A percentile compares a stretch with the other conserved stretches of the same genome.
Conservation (phyloP, 129 eudicot species). For the Helichrysum umbraculigerum region DNA sequence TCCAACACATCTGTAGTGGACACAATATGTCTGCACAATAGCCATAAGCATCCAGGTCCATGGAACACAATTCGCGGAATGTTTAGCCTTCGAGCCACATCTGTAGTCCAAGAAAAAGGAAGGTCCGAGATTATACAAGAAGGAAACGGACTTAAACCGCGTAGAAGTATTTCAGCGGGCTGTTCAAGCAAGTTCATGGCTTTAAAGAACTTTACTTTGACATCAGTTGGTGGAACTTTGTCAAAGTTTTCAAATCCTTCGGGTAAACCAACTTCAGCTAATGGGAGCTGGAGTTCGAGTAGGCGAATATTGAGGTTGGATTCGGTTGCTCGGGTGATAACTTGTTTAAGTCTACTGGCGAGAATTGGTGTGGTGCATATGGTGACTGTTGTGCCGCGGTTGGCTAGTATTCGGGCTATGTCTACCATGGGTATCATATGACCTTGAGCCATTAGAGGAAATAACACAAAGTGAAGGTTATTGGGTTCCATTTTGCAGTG, state of each 20-base stretch:
- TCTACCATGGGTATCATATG: conserved; percentile 11
- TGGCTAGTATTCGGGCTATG: conserved; percentile 8
- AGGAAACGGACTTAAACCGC: neutral
- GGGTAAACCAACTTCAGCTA: conserved; percentile 4
- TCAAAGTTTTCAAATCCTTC: neutral
- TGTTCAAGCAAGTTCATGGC: neutral
- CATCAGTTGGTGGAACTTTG: neutral
- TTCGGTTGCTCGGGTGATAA: conserved; percentile 2
- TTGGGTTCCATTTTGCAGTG: neutral
- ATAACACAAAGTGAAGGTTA: conserved; percentile 1
- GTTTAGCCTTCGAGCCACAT: conserved; percentile 5
- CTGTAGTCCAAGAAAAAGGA: neutral
- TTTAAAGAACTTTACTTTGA: neutral
- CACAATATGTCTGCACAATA: neutral
- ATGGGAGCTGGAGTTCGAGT: conserved; percentile 3
- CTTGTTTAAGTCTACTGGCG: neutral
- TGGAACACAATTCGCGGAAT: neutral
- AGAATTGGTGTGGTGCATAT: conserved; percentile 2
- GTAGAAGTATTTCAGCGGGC: neutral
- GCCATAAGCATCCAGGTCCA: conserved; percentile 9
- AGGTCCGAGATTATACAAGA: conserved; percentile 4
- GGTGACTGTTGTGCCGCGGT: neutral
- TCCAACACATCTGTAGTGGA: conserved; percentile 1
- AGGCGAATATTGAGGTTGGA: neutral
- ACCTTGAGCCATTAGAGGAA: conserved; percentile 5